These are phyloP conservation scores for Termitomyces sp. DNA, from an alignment of 768 basidiomycete genomes.

Conservation along the genomic window DNA sequence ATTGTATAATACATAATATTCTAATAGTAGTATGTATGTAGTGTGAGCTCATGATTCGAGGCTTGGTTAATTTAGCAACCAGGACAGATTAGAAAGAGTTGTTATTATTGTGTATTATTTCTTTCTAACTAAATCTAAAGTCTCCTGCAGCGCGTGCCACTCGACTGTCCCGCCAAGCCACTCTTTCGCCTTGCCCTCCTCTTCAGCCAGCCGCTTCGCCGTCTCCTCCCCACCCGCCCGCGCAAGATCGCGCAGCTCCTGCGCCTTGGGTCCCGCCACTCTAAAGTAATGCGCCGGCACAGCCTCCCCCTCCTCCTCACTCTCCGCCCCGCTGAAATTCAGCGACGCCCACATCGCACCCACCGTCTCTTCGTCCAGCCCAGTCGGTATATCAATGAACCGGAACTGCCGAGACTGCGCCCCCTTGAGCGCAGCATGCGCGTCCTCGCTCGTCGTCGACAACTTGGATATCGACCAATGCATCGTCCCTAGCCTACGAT, in stretches of 20 bases:
- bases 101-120: too few species aligned
- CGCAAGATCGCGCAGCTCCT: conserved; percentile 43
- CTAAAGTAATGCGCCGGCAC: conserved; percentile 30
- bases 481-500: conserved; percentile 47
- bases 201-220: conserved; percentile 27
- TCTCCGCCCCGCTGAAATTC: conserved; percentile 34
- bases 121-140: not conserved
- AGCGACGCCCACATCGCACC: conserved; percentile 42
- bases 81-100: too few species aligned
- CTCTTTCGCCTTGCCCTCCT: conserved; percentile 44
- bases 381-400: conserved; percentile 46
- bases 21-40: too few species aligned
- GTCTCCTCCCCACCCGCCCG: conserved; percentile 40
- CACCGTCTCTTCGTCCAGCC: conserved; percentile 39
- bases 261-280: conserved; percentile 28
- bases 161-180: conserved; percentile 27
- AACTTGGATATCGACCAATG: conserved; percentile 53
- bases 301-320: conserved; percentile 22
- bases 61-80: too few species aligned
- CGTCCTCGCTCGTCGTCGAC: conserved; percentile 24
- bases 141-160: conserved; percentile 4
- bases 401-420: conserved; percentile 42
- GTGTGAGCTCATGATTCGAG: too few species aligned
- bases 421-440: conserved; percentile 31
- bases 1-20: too few species aligned